Base-by-base conservation (phyloP, 805 yeast genomes). In the Jamesozyma hellenica region DNA sequence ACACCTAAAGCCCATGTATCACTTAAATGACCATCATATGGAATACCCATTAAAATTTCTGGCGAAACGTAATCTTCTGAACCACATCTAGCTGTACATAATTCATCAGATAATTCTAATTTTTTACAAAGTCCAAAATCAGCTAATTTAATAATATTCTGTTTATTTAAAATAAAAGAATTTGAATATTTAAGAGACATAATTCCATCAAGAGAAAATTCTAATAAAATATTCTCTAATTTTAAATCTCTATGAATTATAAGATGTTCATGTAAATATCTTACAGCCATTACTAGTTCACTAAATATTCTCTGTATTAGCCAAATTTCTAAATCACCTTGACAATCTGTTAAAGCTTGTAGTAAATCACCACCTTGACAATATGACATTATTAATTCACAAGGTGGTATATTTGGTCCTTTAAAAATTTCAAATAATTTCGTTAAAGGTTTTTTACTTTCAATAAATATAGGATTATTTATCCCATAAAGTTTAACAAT, bases 1-100 rank as follows among this genome's bases (percentile, higher is more conserved):
- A 92, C 97, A 2, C 98, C 98, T 9, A 88, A 60, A 1, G 96
- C 85, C 99, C 99, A 92, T 15, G 88, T 68, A 58, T 92, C 99
- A 36, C 92, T 81, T 47, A 84, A 77, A 38, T 82, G 72, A 11
- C 99, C 99, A 52, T 90, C 90, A 55, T 92, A 92, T 6, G 86
- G 81, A 41, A 84, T 68, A 1, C 97, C 97, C 76, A 92, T 75
- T 29, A 92, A 65, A 18, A 92, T 63, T 55, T 92, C 99, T 0
- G 98, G 99, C 0, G 96, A 81, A 6, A 92, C 95, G 52, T 92
- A 92, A 57, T 92, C 98, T 46, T 85, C 96, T 1, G 95, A 84
- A 0, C 99, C 98, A 60, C 98, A 92, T 44, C 97, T 64, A 1
- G 97, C 90, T 2, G 83, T 72, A 19, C 94, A 68, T 42, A 80